Base-by-base conservation (phyloP, 495 filamentous ascomycete genomes). In the Margaritispora aquatica region DNA sequence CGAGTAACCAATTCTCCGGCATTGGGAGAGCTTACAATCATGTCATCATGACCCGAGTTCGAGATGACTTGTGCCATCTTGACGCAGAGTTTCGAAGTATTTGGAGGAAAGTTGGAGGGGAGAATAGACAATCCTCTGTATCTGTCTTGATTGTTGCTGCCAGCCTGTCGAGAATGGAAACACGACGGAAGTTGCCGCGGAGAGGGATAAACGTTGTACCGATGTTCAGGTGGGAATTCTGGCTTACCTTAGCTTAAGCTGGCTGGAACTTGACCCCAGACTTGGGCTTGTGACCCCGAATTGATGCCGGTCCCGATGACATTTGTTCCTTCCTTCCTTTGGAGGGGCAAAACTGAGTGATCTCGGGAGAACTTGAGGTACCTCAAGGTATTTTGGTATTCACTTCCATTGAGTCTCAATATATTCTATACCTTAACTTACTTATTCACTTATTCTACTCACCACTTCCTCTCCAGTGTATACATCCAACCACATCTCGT, bases 31-130 rank as follows among this genome's bases (percentile, higher is more conserved):
- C 90, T 70, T 90, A 97, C 93, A 80, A 98, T 97, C 92, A 98
- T 97, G 72, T 96, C 93, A 86, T 97, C 95, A 75, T 98, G 94
- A 69, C 89, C 88, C 60, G 89, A 89, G 73, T 92, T 93, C 41
- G 90, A 84, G 69, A 92, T 92, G 63, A 91, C 84, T 80, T 95
- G 89, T 61, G 90, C 87, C 87, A 67, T 67, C 24, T 89, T 68
- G 59, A 63, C 62, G 48, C 60, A 49, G 51, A 54, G 56, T 58
- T 46, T 41, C 3, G 19, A 19, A 20, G 54, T 27, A 38, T 63
- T 53, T 59, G 34, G 17, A 59, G 44, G 57, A 61, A n/a, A 50
- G 47, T 34, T 50, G 23, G 53, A 29, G 27, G 54, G n/a, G 29
- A 38, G 34, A 53, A 5, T 19, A 31, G n/a, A n/a, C n/a, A n/a